These are phyloP conservation scores for Rheum nobile DNA, from an alignment of 148 eudicot species.

Conservation along the genomic window DNA sequence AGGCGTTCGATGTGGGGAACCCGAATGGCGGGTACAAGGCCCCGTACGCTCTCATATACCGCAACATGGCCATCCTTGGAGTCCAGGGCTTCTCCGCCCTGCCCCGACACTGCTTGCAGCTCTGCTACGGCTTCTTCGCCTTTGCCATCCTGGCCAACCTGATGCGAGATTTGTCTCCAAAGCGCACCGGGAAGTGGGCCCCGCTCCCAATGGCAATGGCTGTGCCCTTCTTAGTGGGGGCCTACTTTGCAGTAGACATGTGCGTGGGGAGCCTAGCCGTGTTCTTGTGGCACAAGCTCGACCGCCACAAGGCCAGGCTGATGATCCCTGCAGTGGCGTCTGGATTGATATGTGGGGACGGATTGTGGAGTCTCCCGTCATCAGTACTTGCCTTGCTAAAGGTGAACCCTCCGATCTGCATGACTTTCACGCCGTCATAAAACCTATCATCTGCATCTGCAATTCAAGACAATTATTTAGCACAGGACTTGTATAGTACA, in stretches of 20 bases:
- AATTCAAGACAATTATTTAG: too few species aligned
- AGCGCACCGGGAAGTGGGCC: conserved; percentile 33
- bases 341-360: conserved; percentile 63
- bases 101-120: conserved; percentile 46
- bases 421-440: conserved; percentile 14
- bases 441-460: too few species aligned
- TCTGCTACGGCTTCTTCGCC: conserved; percentile 42
- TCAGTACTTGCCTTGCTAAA: conserved; percentile 42
- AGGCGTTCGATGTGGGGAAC: conserved; percentile 51
- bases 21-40: conserved; percentile 62
- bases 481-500: too few species aligned
- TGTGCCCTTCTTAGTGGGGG: conserved; percentile 50
- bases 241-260: conserved; percentile 49
- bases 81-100: conserved; percentile 56
- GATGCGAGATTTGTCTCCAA: conserved; percentile 29
- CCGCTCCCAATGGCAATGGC: conserved; percentile 66
- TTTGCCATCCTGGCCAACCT: conserved; percentile 36
- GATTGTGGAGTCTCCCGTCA: conserved; percentile 53
- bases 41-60: conserved; percentile 46
- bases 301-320: conserved; percentile 28
- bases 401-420: conserved; percentile 48
- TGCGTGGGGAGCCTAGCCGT: conserved; percentile 47
- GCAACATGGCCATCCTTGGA: conserved; percentile 54
- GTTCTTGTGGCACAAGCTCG: conserved; percentile 30
- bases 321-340: conserved; percentile 60